These are phyloP conservation scores for Lathyrus sativus DNA, from an alignment of 306 rosid genomes.

Conservation along the genomic window DNA sequence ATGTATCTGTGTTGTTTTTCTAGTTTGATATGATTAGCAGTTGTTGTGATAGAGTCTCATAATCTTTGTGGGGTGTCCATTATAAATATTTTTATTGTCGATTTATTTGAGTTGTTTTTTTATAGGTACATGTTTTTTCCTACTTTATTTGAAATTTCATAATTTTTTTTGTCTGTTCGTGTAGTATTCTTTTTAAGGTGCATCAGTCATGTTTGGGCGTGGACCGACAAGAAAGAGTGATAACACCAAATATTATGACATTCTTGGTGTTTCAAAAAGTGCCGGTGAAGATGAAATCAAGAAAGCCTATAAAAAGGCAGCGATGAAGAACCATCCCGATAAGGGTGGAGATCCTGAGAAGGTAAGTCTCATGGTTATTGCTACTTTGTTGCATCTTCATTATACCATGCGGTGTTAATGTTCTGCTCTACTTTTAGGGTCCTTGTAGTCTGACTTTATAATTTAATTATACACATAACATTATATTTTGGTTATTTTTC, in stretches of 20 bases:
- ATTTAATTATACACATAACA: background rate
- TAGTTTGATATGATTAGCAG: background rate
- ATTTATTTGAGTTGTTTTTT: background rate
- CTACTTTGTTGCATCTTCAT: constrained; percentile 10
- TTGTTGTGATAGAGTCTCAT: background rate
- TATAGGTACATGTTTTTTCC: background rate
- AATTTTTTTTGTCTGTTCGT: background rate
- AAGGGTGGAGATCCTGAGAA: constrained; percentile 90
- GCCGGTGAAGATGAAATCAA: constrained; percentile 72
- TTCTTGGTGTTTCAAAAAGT: constrained; percentile 70
- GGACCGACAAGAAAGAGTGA: constrained; percentile 67
- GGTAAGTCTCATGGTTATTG: constrained; percentile 42
- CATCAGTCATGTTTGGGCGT: constrained; percentile 67
- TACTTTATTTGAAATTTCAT: background rate
- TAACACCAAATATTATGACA: constrained; percentile 63
- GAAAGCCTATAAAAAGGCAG: constrained; percentile 77
- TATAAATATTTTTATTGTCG: background rate
- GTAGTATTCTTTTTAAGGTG: constrained; percentile 37
- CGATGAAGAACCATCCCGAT: constrained; percentile 80
- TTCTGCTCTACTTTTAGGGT: background rate
- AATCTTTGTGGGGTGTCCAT: background rate
- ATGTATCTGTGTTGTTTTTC: constrained; percentile 8
- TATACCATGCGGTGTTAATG: background rate
- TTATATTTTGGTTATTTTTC: constrained; percentile 2
- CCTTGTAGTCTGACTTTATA: background rate